Base-by-base conservation (phyloP, 352 stramenopile genomes). In the Globisporangium paroecandrum region DNA sequence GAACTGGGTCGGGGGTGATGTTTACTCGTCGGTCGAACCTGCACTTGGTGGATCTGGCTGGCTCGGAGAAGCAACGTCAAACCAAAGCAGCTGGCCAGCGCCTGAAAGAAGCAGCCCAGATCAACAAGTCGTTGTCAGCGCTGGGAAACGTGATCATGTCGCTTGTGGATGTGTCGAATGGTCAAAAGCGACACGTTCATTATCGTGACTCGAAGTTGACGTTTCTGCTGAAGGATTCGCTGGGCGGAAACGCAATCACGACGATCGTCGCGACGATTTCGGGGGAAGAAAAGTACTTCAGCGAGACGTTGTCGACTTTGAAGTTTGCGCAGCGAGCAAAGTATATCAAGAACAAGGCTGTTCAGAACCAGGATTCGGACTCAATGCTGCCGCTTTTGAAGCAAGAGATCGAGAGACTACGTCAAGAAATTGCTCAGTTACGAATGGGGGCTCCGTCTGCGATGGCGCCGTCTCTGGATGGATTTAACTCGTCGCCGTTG, bases 81-180 rank as follows among this genome's bases (percentile, higher is more conserved):
- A 96, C 88, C 2, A 78, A 83, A 10, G 89, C 87, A 0, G 77
- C 81, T 18, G 90, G 90, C 22, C 82, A 94, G 59, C 81, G 89
- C 47, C 65, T 97, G 20, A 97, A 97, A 66, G 90, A 97, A 73
- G 89, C 89, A 7, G 82, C 85, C 5, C 85, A 96, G 66, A 97
- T 97, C 75, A 97, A 97, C 75, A 94, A 95, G 67, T 96, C 87
- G 34, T 71, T 97, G 0, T 95, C 89, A 9, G 87, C 85, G 5
- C 74, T 97, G 15, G 88, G 89, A 36, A 97, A 97, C 54, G 91
- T 97, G 15, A 96, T 97, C 62, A 94, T 93, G 78, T 87, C 86
- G 15, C 79, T 97, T 1, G 90, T 95, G 10, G 87, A 96, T 55
- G 82, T 93, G 5, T 90, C 84, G 38, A 93, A 94, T 43, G 88